Percentiles rank a stretch among this genome's conserved stretches.
Evolutionary conservation across 805 yeast species (phyloP).

Genomic region (Cyberlindnera amylophila): DNA sequence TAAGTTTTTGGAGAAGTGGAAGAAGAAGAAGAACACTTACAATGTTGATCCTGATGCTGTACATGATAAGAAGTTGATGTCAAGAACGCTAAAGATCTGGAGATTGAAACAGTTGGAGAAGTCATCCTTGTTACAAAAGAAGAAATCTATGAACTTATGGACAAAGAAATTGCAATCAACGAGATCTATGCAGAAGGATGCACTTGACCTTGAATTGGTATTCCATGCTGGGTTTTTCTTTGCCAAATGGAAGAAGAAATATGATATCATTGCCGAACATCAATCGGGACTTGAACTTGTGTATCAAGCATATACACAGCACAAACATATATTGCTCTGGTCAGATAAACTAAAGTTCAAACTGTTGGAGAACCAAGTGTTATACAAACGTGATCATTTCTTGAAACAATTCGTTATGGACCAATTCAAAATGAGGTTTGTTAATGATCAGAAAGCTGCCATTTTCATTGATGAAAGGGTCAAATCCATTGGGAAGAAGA

Average conservation of each 20-base stretch:
- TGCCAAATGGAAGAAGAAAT: slow-evolving; percentile 21
- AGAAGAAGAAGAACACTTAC: slow-evolving; percentile 1
- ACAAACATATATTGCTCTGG: slow-evolving; percentile 13
- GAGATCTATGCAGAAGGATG: slow-evolving; percentile 8
- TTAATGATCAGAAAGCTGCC: slow-evolving; percentile 5
- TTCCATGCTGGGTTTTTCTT: slow-evolving; percentile 26
- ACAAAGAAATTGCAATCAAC: background rate
- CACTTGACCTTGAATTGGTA: slow-evolving; percentile 16
- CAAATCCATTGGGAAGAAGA: background rate
- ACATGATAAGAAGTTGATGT: slow-evolving; percentile 5
- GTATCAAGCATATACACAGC: background rate
- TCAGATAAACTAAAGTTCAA: slow-evolving; percentile 4
- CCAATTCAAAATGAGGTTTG: slow-evolving; percentile 17
- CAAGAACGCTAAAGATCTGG: slow-evolving; percentile 14
- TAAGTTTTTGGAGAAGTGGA: slow-evolving; percentile 20
- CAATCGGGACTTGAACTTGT: slow-evolving; percentile 2
- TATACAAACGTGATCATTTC: slow-evolving; percentile 3
- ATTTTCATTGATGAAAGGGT: background rate
- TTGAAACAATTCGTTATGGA: slow-evolving; percentile 15
- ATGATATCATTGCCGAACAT: background rate
- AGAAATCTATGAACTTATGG: slow-evolving; percentile 15
- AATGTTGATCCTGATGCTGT: slow-evolving; percentile 6
- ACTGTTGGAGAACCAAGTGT: slow-evolving; percentile 10
- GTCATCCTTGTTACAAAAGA: background rate
- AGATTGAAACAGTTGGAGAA: slow-evolving; percentile 1